A percentile compares a stretch with the other conserved stretches of the same genome.
These are phyloP conservation scores for Sordariomycetes sp. DNA, from an alignment of 2,329 filamentous ascomycete genomes.

Conservation along the genomic window DNA sequence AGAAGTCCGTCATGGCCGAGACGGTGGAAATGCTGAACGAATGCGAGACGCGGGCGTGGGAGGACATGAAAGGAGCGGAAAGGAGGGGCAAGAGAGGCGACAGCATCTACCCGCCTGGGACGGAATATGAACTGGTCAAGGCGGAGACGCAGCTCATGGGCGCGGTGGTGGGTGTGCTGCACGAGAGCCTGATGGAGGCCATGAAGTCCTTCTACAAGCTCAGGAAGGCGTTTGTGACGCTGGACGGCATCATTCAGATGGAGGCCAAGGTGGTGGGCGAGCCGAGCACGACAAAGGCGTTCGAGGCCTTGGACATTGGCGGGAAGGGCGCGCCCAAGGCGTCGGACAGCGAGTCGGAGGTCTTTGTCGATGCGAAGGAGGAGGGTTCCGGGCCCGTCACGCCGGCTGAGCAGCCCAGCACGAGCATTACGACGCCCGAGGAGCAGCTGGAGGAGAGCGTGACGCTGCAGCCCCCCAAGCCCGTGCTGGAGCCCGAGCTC, in stretches of 20 bases:
- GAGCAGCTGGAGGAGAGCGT: no score
- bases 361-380: constrained; percentile 48
- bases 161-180: constrained; percentile 79
- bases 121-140: constrained; percentile 77
- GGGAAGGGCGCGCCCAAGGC: constrained; percentile 11
- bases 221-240: constrained; percentile 74
- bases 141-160: constrained; percentile 84
- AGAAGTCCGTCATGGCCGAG: constrained; percentile 83
- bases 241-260: constrained; percentile 69
- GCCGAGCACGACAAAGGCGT: constrained; percentile 24
- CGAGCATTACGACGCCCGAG: constrained; percentile 7
- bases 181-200: constrained; percentile 85
- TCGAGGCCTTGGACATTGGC: constrained; percentile 11
- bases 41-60: constrained; percentile 68
- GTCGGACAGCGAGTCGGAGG: constrained; percentile 11
- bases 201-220: constrained; percentile 90
- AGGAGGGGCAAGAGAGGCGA: constrained; percentile 38
- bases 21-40: constrained; percentile 63
- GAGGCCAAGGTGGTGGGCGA: constrained; percentile 45
- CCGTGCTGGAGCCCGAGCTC: background rate
- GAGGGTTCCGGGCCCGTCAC: constrained; percentile 32
- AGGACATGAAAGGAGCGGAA: constrained; percentile 67
- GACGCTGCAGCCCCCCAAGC: no score
- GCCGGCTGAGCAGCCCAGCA: constrained; percentile 16
- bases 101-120: constrained; percentile 67